These are phyloP conservation scores for Aquilaria sinensis DNA, from an alignment of 345 rosid species.

Conservation along the genomic window DNA sequence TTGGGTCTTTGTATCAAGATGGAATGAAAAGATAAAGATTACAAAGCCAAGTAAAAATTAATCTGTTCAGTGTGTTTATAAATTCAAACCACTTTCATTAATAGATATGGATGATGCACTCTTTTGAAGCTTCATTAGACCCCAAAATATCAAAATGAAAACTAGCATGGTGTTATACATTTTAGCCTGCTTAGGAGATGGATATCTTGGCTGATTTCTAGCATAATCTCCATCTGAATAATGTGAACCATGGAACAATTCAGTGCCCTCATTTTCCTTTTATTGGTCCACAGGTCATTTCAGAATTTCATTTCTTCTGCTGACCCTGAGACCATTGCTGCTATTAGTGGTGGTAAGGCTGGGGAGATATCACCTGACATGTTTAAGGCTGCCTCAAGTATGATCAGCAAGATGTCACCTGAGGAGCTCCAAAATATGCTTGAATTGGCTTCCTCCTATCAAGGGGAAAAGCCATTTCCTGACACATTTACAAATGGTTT, in stretches of 20 bases:
- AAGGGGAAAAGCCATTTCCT: slow-evolving; percentile 41
- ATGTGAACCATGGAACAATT: background rate
- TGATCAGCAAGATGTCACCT: slow-evolving; percentile 87
- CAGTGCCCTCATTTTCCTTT: slow-evolving; percentile 5
- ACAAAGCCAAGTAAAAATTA: too few relatives aligned
- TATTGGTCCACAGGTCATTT: slow-evolving; percentile 47
- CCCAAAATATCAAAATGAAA: too few relatives aligned
- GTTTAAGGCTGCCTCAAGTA: slow-evolving; percentile 75
- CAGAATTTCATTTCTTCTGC: slow-evolving; percentile 71
- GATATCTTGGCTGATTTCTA: too few relatives aligned
- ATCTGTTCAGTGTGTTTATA: too few relatives aligned
- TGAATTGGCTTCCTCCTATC: slow-evolving; percentile 70
- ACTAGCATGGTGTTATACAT: too few relatives aligned
- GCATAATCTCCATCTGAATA: too few relatives aligned
- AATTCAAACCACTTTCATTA: too few relatives aligned
- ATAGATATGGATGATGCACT: too few relatives aligned
- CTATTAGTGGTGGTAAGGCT: slow-evolving; percentile 65
- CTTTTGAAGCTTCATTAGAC: too few relatives aligned
- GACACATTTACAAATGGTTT: slow-evolving; percentile 37
- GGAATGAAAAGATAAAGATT: too few relatives aligned
- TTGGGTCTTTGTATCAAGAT: too few relatives aligned
- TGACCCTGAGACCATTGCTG: slow-evolving; percentile 63
- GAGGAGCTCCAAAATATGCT: slow-evolving; percentile 87
- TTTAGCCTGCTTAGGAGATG: too few relatives aligned
- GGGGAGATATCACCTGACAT: slow-evolving; percentile 78